Base-by-base conservation (phyloP, 805 yeast species). In the Lipomyces spencermartinsiae region DNA sequence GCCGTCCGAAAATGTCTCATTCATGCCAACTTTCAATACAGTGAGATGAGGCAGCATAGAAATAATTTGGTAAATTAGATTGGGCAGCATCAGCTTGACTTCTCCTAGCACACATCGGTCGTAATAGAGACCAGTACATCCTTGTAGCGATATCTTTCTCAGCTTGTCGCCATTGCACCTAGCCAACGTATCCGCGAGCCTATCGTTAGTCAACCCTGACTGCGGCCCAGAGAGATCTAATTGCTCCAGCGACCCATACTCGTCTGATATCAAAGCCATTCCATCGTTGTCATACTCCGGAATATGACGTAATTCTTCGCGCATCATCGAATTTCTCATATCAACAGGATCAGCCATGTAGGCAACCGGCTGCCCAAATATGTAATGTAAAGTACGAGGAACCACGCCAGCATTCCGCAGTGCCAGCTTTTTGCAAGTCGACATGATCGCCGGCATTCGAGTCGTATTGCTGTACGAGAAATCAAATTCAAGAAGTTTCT, bases 391-490 rank as follows among this genome's bases (percentile, higher is more conserved):
- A 4, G 58, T 54, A 49, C 66, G 14, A 7, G 70, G 70, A 9
- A 61, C 22, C 19, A 66, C 59, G 9, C 46, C 49, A 2, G 67
- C 39, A 16, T 55, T 63, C 6, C 65, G 63, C 10, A 67, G 55
- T 2, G 12, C 10, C n/a, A 67, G 58, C 19, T 29, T 57, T 10
- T 31, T 16, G 34, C 63, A 62, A 1, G 56, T 37, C 25, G 49
- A 12, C 4, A 54, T 57, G 29, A 68, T 55, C 10, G 56, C 64
- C 43, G 71, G 71, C 71, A 68, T 62, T n/a, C 61, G 25, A 10
- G 39, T 33, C 49, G 68, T 55, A n/a, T 29, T 39, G 31, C 65
- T 60, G 49, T 61, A 62, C 4, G 62, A 57, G 35, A 68, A 62
- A 35, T 61, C 65, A 46, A 62, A 56, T 22, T 62, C 62, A 9